Conservation (phyloP, 192 early-diverging fungal genomes). For the Rhizoclosmatium sp. region DNA sequence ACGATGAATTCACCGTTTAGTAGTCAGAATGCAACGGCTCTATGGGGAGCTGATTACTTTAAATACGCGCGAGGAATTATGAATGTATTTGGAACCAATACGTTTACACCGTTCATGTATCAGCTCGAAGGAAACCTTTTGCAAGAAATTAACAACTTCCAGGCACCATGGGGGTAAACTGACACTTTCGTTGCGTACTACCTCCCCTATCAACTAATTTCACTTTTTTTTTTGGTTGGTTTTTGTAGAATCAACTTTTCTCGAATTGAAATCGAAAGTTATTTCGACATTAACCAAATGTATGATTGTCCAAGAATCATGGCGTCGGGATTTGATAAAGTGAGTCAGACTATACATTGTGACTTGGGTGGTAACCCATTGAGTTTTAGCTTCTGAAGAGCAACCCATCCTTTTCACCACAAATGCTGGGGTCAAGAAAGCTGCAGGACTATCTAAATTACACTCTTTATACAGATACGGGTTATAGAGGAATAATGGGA, state of each 20-base stretch:
- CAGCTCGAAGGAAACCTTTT: background rate
- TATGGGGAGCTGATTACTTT: slow-evolving; percentile 12
- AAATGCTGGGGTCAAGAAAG: background rate
- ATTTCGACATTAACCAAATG: background rate
- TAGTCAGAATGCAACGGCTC: background rate
- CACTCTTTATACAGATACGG: background rate
- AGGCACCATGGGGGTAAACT: background rate
- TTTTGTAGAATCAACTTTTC: background rate
- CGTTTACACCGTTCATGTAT: background rate
- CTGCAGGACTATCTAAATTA: background rate
- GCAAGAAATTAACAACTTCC: background rate
- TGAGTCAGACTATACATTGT: background rate
- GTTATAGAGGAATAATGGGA: background rate
- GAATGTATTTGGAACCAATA: background rate
- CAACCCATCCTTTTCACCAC: background rate
- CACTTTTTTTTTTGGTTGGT: background rate
- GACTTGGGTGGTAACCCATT: background rate
- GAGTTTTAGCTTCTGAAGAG: background rate
- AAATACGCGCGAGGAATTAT: background rate
- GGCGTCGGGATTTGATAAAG: background rate
- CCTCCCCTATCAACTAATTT: too few species aligned
- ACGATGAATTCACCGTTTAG: background rate
- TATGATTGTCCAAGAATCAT: background rate
- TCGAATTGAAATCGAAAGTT: background rate
- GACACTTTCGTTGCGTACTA: background rate